Evolutionary conservation across 192 early-diverging fungal genomes (phyloP).

Genomic region (Phlyctochytrium arcticum): DNA sequence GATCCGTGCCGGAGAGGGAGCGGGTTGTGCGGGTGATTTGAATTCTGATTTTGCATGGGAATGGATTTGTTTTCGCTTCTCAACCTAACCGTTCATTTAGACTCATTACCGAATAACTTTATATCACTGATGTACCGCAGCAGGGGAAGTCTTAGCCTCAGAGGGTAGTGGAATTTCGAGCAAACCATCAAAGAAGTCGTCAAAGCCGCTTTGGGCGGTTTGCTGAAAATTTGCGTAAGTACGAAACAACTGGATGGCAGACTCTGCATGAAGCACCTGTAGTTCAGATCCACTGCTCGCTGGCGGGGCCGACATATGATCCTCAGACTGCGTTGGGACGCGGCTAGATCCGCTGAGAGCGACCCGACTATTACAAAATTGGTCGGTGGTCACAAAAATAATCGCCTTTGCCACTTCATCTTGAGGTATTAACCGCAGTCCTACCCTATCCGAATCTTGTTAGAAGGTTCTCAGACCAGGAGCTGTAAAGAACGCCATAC

Average conservation of each 20-base stretch:
- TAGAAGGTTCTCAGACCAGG: too few relatives aligned
- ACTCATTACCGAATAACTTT: too few relatives aligned
- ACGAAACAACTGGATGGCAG: not conserved
- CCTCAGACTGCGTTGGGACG: too few relatives aligned
- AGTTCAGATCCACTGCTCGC: not conserved
- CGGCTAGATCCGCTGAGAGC: not conserved
- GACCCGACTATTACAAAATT: not conserved
- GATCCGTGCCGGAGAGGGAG: too few relatives aligned
- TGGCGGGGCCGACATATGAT: not conserved
- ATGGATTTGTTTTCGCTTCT: too few relatives aligned
- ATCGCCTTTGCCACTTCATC: slow-evolving; percentile 6
- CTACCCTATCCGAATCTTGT: not conserved
- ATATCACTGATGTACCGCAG: too few relatives aligned
- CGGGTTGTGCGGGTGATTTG: too few relatives aligned
- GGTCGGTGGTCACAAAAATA: not conserved
- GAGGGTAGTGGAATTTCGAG: too few relatives aligned
- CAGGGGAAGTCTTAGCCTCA: too few relatives aligned
- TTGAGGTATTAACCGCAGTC: not conserved
- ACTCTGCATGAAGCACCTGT: not conserved
- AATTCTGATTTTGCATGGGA: too few relatives aligned
- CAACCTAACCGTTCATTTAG: too few relatives aligned
- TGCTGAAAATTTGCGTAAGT: not conserved
- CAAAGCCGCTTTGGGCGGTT: not conserved
- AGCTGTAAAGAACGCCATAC: too few relatives aligned
- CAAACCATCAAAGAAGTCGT: not conserved